A percentile compares a stretch with the other conserved stretches of the same genome.
Conservation (phyloP, 1,284 basidiomycete genomes). For the Cryptococcus sp. region DNA sequence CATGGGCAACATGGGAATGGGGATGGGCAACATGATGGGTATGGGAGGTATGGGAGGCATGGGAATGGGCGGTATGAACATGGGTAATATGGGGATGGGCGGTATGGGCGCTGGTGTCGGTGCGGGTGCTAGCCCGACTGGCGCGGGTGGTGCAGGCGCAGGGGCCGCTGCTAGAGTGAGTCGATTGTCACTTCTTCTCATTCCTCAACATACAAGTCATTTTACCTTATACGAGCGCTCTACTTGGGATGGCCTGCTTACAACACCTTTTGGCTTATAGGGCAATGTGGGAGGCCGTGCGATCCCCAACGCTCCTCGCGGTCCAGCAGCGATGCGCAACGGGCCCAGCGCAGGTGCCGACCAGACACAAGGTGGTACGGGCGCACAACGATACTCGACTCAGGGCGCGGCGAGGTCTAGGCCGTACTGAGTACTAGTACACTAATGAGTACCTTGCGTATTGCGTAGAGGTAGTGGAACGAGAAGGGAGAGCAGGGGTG, state of each 20-base stretch:
- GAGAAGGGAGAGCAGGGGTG: too few species aligned
- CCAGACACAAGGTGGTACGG: slow-evolving; percentile 53
- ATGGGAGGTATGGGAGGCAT: slow-evolving; percentile 61
- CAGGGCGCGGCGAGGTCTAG: slow-evolving; percentile 48
- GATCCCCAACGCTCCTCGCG: slow-evolving; percentile 52
- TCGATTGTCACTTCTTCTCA: neutral
- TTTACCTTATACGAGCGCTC: neutral
- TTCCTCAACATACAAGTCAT: neutral
- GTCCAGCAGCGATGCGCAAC: slow-evolving; percentile 55
- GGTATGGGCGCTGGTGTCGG: slow-evolving; percentile 50
- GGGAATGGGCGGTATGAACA: slow-evolving; percentile 58
- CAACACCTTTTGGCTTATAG: neutral
- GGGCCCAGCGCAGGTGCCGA: slow-evolving; percentile 47
- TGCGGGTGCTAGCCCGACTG: slow-evolving; percentile 11
- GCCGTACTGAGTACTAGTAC: slow-evolving; percentile 50
- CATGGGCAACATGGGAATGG: slow-evolving; percentile 34
- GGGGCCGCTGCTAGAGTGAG: slow-evolving; percentile 23
- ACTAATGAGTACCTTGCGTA: neutral
- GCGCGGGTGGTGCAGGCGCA: slow-evolving; percentile 21
- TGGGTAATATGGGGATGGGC: slow-evolving; percentile 45
- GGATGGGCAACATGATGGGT: slow-evolving; percentile 48
- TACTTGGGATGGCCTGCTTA: neutral
- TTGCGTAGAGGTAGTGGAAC: too few species aligned
- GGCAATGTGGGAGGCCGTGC: slow-evolving; percentile 14
- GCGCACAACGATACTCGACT: slow-evolving; percentile 66